Base-by-base conservation (phyloP, 768 basidiomycete species). In the Tulasnella calospora region DNA sequence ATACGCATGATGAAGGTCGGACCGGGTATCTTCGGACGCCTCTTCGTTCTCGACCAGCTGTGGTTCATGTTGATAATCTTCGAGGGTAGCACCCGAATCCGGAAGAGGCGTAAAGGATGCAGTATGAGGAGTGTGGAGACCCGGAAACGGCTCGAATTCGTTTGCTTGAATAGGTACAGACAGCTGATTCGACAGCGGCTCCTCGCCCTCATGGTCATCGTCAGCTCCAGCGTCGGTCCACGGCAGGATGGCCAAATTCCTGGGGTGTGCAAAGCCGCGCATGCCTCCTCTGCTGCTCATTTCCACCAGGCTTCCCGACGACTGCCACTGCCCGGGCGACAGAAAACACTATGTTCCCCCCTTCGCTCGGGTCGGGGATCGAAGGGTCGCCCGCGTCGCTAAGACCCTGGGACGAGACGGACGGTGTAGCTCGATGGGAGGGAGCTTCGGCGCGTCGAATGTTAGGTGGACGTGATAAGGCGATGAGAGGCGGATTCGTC, bases 311-410 rank as follows among this genome's bases (percentile, higher is more conserved):
- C 73, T 47, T n/a, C 40, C 44, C 23, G 33, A 46, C 9, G 44
- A 44, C 27, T 44, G 38, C 44, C 38, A 36, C 23, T 17, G 79
- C 79, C 23, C 77, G 71, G n/a, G 61, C 67, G 23, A 40, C 33
- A 36, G 72, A 47, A 21, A 80, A 61, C 71, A 79, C 74, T 35
- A 74, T 67, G 19, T 44, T 74, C 23, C 78, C 79, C n/a, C 74
- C 61, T 27, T 71, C 79, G 17, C 15, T 71, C 3, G 79, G 57
- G 61, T 79, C 71, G n/a, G 76, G 76, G n/a, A 47, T 23, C 33
- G 74, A 40, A 70, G 79, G 73, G 57, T 70, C 79, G 38, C 41
- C 33, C 36, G 67, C 41, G 76, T 70, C 61, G 30, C 51, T 44
- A 41, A 51, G 44, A 61, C 79, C 69, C 41, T 55, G 35, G 8